A percentile compares a stretch with the other conserved stretches of the same genome.
phyloP scores from a whole-genome alignment of 2,329 filamentous ascomycete genomes.

The Atkinsonella texensis region DNA sequence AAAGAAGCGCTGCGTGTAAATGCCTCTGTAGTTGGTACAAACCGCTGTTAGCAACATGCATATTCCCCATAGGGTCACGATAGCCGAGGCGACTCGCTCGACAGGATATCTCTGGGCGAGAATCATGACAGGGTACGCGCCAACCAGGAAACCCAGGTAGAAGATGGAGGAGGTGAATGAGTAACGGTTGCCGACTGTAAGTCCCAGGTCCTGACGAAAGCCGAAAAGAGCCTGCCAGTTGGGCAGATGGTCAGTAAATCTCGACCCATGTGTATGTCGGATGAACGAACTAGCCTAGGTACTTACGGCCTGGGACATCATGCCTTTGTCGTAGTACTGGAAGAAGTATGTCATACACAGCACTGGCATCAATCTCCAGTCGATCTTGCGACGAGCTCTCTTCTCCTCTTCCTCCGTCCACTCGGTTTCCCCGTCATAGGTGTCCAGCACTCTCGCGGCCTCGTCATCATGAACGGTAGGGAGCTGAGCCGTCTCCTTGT shows the following conservation, averaged over 20 bases:
- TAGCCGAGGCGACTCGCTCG: constrained; percentile 16
- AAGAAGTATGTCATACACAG: constrained; percentile 8
- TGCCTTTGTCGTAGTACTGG: constrained; percentile 9
- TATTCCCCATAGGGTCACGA: constrained; percentile 15
- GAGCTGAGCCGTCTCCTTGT: not conserved
- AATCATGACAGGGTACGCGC: constrained; percentile 23
- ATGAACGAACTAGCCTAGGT: not conserved
- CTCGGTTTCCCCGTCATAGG: not conserved
- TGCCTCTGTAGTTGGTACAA: constrained; percentile 23
- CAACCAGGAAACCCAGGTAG: constrained; percentile 32
- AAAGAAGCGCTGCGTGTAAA: constrained; percentile 28
- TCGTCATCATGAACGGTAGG: not conserved
- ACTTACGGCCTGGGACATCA: not conserved
- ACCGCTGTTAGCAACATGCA: constrained; percentile 27
- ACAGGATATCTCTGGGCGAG: constrained; percentile 18
- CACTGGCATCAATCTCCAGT: constrained; percentile 23
- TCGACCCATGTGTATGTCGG: not conserved
- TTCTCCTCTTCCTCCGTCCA: not conserved
- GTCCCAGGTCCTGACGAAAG: constrained; percentile 3
- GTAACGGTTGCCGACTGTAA: constrained; percentile 3
- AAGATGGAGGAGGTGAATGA: constrained; percentile 24
- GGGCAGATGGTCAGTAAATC: not conserved
- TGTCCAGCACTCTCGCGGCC: not conserved
- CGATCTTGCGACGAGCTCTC: not conserved
- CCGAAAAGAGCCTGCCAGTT: constrained; percentile 4